These are phyloP conservation scores for Sporothrix schenckii DNA, from an alignment of 2,329 filamentous ascomycete genomes.

Conservation along the genomic window DNA sequence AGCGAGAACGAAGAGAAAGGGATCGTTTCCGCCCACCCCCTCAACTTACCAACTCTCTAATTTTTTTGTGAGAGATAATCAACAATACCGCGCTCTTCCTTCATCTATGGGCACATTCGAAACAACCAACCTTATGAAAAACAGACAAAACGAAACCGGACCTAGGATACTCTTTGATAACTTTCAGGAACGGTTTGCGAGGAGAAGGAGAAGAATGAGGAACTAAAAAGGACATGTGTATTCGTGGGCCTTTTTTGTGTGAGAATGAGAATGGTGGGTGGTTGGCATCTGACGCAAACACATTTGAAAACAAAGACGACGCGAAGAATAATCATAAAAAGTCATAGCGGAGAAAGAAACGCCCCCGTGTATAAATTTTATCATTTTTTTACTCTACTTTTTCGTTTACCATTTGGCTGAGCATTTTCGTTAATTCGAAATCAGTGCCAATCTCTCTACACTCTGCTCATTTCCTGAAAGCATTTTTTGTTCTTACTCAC, in stretches of 20 bases:
- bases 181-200: background rate
- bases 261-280: slow-evolving; percentile 19
- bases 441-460: too few relatives aligned
- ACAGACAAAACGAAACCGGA: slow-evolving; percentile 4
- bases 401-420: background rate
- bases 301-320: background rate
- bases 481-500: too few relatives aligned
- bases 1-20: slow-evolving; percentile 19
- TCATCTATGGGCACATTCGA: slow-evolving; percentile 8
- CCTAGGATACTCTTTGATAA: slow-evolving; percentile 2
- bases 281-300: background rate
- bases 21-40: background rate
- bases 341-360: slow-evolving; percentile 41
- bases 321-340: slow-evolving; percentile 20
- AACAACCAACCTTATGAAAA: background rate
- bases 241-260: background rate
- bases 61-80: background rate
- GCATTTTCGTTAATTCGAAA: too few relatives aligned
- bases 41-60: background rate
- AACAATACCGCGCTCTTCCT: background rate
- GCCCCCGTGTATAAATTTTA: slow-evolving; percentile 39
- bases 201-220: slow-evolving; percentile 4
- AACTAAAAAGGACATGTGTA: background rate
- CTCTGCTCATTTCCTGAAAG: too few relatives aligned
- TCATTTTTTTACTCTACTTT: slow-evolving; percentile 6